Base-by-base conservation (phyloP, 2,329 filamentous ascomycete species). In the Chaetomiaceae sp. region DNA sequence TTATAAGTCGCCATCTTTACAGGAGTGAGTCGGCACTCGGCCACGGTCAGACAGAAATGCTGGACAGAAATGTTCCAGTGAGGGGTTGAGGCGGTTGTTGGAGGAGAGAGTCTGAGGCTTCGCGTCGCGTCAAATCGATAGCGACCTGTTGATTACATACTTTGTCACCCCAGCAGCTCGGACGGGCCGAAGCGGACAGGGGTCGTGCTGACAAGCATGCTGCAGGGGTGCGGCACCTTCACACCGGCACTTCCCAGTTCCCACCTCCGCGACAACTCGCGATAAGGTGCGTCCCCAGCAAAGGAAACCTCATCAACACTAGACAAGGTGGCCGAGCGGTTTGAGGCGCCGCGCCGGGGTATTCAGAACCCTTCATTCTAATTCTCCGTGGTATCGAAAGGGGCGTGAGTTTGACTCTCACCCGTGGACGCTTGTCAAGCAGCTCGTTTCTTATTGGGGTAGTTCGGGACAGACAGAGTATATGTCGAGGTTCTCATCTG, bases 401-500 rank as follows among this genome's bases (percentile, higher is more conserved):
- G 53, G 53, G 40, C 57, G 59, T 57, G 55, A 52, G 55, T 61
- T 61, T 51, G 59, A 61, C 59, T 61, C 53, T 50, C 59, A 59
- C 59, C 54, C 53, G n/a, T n/a, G n/a, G n/a, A n/a, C n/a, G n/a
- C n/a, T 61, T 53, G 52, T 59, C 59, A 56, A 20, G n/a, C n/a
- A n/a, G n/a, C n/a, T n/a, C n/a, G n/a, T n/a, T n/a, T n/a, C n/a
- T n/a, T n/a, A n/a, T n/a, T n/a, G n/a, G n/a, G n/a, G n/a, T n/a
- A n/a, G n/a, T n/a, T n/a, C n/a, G n/a, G n/a, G n/a, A n/a, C n/a
- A n/a, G n/a, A n/a, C n/a, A n/a, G n/a, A n/a, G n/a, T n/a, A n/a
- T n/a, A n/a, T n/a, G n/a, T n/a, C n/a, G n/a, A n/a, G n/a, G n/a
- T n/a, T n/a, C n/a, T n/a, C n/a, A n/a, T n/a, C n/a, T n/a, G n/a